Base-by-base conservation (phyloP, 1,284 basidiomycete species). In the Papiliotrema nemorosa region DNA sequence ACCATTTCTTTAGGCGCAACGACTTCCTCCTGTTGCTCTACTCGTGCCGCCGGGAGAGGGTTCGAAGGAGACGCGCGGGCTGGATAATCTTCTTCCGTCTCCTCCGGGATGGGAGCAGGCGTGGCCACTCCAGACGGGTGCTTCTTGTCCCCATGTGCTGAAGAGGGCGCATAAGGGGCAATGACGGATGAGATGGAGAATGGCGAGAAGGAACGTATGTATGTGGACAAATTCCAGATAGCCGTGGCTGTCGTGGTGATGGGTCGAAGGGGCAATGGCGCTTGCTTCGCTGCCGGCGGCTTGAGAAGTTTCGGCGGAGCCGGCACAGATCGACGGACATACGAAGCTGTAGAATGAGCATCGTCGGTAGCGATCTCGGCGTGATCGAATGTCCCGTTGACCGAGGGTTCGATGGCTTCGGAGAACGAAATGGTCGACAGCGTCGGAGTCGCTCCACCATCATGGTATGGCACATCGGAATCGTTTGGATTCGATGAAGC, bases 371-470 rank as follows among this genome's bases (percentile, higher is more conserved):
- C 58, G 37, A 66, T 58, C 20, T 68, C 66, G 24, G 56, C 53
- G 26, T 62, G 59, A 47, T 64, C 62, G 22, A 59, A 53, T 5
- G 53, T 52, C 40, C 63, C 64, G 21, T 54, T 58, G 21, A 57
- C 51, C 12, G 63, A 56, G 0, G 66, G 66, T 39, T 71, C 70
- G 21, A 64, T 44, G 7, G 56, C 62, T 35, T 73, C 70, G 5
- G 71, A 72, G 36, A 70, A 54, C 2, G 69, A 72, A 21, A 67
- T 47, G 39, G 71, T 69, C 22, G 71, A 73, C 16, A 73, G 52
- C 0, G 67, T 70, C 0, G 69, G 68, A 5, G 71, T 70, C 20
- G 56, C 62, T 13, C 63, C 64, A n/a, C 62, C 62, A 29, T 57
- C 49, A 25, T 57, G 51, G 3, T 44, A 49, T 29, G 52, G 54